Evolutionary conservation across 345 rosid species (phyloP).

Genomic region (Aegle marmelos): DNA sequence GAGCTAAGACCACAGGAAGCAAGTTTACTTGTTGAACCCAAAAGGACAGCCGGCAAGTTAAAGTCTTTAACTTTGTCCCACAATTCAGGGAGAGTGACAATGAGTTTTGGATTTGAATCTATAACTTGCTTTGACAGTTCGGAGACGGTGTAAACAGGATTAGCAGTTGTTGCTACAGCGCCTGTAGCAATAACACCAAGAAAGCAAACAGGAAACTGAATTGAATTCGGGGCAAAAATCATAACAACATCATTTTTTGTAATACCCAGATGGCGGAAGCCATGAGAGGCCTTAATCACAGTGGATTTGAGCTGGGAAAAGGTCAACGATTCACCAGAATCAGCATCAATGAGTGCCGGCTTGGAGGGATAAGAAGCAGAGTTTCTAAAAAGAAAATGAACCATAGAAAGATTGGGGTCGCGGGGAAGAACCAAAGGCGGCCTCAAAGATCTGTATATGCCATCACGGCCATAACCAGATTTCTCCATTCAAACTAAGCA

Average conservation of each 20-base stretch:
- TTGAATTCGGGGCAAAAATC: constrained; percentile 77
- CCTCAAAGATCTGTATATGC: constrained; percentile 73
- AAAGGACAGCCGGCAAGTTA: constrained; percentile 51
- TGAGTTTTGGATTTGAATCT: constrained; percentile 66
- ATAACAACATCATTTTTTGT: constrained; percentile 63
- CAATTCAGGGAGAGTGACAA: constrained; percentile 56
- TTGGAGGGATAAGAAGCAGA: constrained; percentile 50
- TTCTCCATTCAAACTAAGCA: constrained; percentile 48
- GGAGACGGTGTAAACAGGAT: constrained; percentile 62
- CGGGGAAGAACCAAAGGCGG: constrained; percentile 54
- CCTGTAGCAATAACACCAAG: constrained; percentile 67
- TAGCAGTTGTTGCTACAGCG: constrained; percentile 68
- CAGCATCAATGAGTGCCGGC: constrained; percentile 71
- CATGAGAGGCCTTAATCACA: constrained; percentile 59
- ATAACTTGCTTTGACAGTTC: constrained; percentile 72
- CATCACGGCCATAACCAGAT: constrained; percentile 88
- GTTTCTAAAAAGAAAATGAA: constrained; percentile 58
- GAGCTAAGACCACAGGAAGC: constrained; percentile 13
- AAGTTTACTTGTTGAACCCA: constrained; percentile 40
- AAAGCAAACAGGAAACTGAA: constrained; percentile 72
- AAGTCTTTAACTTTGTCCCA: constrained; percentile 59
- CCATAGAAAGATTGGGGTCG: constrained; percentile 61
- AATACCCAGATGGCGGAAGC: constrained; percentile 61
- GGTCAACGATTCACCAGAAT: constrained; percentile 45
- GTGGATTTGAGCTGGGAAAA: constrained; percentile 59